Percentiles rank a stretch among this genome's conserved stretches.
phyloP scores from a whole-genome alignment of 73 alveolate species.

The Paramecium biaurelia region DNA sequence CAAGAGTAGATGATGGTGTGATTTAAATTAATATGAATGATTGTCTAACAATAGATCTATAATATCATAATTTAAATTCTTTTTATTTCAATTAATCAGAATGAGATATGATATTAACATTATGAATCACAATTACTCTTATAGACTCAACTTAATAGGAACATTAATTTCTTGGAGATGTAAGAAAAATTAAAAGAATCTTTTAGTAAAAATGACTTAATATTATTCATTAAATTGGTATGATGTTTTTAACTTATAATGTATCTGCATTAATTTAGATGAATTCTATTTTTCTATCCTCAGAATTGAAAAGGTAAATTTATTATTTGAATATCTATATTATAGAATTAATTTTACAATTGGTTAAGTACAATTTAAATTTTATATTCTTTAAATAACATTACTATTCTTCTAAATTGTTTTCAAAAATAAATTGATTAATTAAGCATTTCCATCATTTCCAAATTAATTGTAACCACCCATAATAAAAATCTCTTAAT shows the following conservation, averaged over 20 bases:
- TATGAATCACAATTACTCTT: background rate
- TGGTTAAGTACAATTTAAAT: background rate
- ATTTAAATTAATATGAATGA: background rate
- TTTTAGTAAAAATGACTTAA: background rate
- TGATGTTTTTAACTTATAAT: background rate
- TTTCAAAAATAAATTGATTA: background rate
- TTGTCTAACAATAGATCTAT: background rate
- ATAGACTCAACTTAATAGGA: background rate
- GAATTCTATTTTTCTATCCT: background rate
- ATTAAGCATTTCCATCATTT: background rate
- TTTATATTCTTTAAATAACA: background rate
- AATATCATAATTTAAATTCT: background rate
- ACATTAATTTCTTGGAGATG: conserved; percentile 27
- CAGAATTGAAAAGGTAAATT: background rate
- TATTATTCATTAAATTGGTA: background rate
- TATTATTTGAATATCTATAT: background rate
- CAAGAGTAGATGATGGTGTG: background rate
- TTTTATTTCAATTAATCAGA: background rate
- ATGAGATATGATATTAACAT: background rate
- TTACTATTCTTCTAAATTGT: background rate
- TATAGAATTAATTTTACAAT: background rate
- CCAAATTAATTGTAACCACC: conserved; percentile 10
- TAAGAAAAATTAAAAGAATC: conserved; percentile 15
- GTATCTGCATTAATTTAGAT: background rate
- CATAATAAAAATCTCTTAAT: background rate